Base-by-base conservation (phyloP, 1,139 yeast genomes). In the Pneumocystis carinii region DNA sequence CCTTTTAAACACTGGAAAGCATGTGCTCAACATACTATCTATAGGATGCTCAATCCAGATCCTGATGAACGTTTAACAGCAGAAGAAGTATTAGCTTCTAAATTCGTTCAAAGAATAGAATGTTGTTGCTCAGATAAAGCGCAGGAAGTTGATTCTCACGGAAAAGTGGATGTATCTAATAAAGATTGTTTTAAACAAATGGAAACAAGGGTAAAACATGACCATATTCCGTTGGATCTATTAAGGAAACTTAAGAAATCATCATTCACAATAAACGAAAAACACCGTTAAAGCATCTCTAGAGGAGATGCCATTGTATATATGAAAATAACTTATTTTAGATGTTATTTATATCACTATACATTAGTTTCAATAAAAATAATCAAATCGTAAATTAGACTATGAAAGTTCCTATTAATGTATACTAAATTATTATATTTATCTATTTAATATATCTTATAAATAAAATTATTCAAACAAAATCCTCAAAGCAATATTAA, bases 21-120 rank as follows among this genome's bases (percentile, higher is more conserved):
- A 19, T 24, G 55, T 24, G 32, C 55, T 48, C 55, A 48, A 15
- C 55, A 48, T 64, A 37, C 66, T 62, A 59, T 68, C 29, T 60
- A 62, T 29, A 64, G 71, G 41, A 68, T 69, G 70, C 67, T 69
- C 55, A 70, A 67, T 19, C 68, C 69, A 1, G 68, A 69, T 32
- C 71, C 71, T 6, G 64, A 63, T 29, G 62, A 61, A 27, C 65
- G 71, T n/a, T 64, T 65, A 61, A 64, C 68, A 12, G 63, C 66
- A 2, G 63, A 58, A 19, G 67, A 66, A 32, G 69, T 67, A 17
- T 55, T 69, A 39, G 62, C 61, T 17, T 68, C 67, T 61, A 57
- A 65, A 14, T 69, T 64, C 60, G 63, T 69, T 17, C 58, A 59
- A 35, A 65, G 66, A 32, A 63, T 68, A 41, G 71, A 69, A 61